Evolutionary conservation across 78 protist species (phyloP).

Genomic region (Trichosphaerium sp.): DNA sequence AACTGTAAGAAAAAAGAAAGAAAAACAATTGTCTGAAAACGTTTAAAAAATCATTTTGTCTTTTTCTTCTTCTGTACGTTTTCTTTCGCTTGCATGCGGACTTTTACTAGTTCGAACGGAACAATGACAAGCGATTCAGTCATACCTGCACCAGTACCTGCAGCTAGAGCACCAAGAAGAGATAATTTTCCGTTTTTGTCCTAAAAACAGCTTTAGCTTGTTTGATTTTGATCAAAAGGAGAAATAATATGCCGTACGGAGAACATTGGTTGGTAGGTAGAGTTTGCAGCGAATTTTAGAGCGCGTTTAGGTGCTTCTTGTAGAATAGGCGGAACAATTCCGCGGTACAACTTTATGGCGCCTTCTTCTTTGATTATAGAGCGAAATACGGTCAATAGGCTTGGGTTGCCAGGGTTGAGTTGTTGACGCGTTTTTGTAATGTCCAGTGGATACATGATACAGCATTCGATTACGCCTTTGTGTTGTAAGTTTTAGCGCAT

Average conservation of each 20-base stretch:
- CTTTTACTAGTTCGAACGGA: constrained; percentile 72
- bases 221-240: constrained; percentile 10
- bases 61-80: constrained; percentile 30
- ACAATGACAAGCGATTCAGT: constrained; percentile 65
- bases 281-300: constrained; percentile 58
- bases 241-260: too few species aligned
- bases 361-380: too few species aligned
- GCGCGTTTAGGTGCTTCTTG: constrained; percentile 70
- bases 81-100: constrained; percentile 65
- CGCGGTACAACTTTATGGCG: too few species aligned
- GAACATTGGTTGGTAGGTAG: constrained; percentile 18
- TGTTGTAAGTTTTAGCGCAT: not conserved
- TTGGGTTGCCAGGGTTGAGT: constrained; percentile 40
- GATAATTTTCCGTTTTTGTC: constrained; percentile 1
- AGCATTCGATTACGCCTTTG: constrained; percentile 45
- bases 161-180: not conserved
- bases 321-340: constrained; percentile 54
- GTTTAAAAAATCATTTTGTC: too few species aligned
- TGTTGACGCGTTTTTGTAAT: constrained; percentile 62
- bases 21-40: too few species aligned
- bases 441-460: constrained; percentile 66
- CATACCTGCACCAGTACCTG: constrained; percentile 63
- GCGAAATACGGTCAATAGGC: too few species aligned
- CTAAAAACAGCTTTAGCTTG: constrained; percentile 10
- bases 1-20: too few species aligned